These are phyloP conservation scores for Chenopodium formosanum DNA, from an alignment of 148 eudicot genomes.

Conservation along the genomic window DNA sequence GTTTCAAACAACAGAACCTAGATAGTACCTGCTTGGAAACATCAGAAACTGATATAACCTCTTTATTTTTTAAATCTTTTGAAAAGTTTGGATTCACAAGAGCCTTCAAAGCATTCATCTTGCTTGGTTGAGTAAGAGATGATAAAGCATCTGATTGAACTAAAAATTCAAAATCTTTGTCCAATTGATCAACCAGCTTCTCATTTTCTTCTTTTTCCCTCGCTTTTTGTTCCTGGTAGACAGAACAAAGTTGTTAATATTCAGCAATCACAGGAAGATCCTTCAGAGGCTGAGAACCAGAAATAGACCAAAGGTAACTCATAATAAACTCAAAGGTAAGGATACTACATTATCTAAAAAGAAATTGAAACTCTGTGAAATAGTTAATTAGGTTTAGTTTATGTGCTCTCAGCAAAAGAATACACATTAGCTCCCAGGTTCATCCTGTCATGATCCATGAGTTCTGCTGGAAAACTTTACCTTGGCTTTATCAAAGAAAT, in stretches of 20 bases:
- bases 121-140: conserved; percentile 65
- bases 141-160: conserved; percentile 68
- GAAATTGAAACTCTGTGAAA: neutral
- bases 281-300: neutral
- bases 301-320: neutral
- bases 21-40: conserved; percentile 46
- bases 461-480: neutral
- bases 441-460: neutral
- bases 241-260: neutral
- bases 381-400: neutral
- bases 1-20: neutral
- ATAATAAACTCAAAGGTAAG: neutral
- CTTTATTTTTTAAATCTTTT: conserved; percentile 43
- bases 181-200: conserved; percentile 63
- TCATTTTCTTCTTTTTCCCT: conserved; percentile 91
- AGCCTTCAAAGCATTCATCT: conserved; percentile 72
- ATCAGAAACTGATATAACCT: conserved; percentile 24
- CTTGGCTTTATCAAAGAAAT: neutral
- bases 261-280: neutral
- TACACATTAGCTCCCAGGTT: neutral
- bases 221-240: conserved; percentile 66
- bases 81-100: conserved; percentile 55
- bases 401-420: neutral
- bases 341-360: neutral
- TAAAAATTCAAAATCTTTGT: conserved; percentile 70